These are phyloP conservation scores for Daedaleopsis sinensis DNA, from an alignment of 768 basidiomycete species.

Conservation along the genomic window DNA sequence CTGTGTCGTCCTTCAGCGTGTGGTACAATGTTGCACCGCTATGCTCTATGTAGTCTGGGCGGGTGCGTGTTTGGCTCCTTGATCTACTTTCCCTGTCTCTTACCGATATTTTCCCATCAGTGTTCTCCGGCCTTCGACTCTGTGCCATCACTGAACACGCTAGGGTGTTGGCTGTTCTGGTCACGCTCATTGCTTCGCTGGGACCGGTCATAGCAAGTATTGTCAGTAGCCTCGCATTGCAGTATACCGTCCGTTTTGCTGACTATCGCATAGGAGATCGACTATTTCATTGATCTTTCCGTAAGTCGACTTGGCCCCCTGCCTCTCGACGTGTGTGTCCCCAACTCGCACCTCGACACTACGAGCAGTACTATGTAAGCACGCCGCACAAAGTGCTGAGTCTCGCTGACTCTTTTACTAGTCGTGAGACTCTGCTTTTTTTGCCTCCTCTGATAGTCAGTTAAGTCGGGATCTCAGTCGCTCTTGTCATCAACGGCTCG, in stretches of 20 bases:
- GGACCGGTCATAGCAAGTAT: background rate
- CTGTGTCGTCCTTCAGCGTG: background rate
- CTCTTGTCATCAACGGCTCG: background rate
- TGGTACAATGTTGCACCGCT: background rate
- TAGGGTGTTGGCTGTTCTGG: background rate
- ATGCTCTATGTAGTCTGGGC: constrained; percentile 2
- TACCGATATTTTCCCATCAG: background rate
- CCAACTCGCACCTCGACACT: too few species aligned
- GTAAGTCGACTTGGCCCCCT: too few species aligned
- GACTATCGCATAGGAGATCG: too few species aligned
- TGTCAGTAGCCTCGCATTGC: background rate
- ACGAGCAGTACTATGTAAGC: too few species aligned
- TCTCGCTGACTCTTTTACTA: background rate
- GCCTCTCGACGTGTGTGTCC: too few species aligned
- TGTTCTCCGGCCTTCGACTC: constrained; percentile 1
- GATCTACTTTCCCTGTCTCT: too few species aligned
- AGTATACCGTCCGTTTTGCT: too few species aligned
- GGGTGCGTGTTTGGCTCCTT: background rate
- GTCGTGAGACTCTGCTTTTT: background rate
- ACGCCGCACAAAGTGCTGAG: too few species aligned
- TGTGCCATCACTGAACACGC: background rate
- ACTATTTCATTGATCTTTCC: too few species aligned
- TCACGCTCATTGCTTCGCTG: background rate
- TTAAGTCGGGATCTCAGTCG: background rate
- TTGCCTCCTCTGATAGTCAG: background rate